Conservation (phyloP, 768 basidiomycete species). For the Lactifluus piperatus region DNA sequence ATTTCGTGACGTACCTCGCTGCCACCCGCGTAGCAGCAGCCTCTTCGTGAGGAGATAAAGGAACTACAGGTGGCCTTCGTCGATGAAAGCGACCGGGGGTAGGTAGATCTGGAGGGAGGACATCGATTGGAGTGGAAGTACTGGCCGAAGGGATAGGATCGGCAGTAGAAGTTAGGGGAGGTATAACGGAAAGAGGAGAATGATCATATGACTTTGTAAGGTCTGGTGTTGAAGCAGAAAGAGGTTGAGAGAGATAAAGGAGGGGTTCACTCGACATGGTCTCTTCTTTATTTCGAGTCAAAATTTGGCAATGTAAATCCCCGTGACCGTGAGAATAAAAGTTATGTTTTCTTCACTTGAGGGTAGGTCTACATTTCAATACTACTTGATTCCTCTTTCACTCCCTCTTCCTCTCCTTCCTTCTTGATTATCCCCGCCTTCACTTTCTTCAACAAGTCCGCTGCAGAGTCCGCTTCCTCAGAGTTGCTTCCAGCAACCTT, state of each 20-base stretch:
- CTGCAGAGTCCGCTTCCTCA: slow-evolving; percentile 18
- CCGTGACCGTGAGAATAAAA: slow-evolving; percentile 25
- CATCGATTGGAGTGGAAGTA: slow-evolving; percentile 2
- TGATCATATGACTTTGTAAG: neutral
- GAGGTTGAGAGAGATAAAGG: slow-evolving; percentile 13
- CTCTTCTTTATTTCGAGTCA: slow-evolving; percentile 24
- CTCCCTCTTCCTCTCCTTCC: neutral
- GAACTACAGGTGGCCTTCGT: slow-evolving; percentile 7
- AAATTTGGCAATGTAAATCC: slow-evolving; percentile 23
- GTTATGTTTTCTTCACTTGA: neutral
- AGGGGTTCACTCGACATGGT: slow-evolving; percentile 16
- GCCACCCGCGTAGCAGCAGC: slow-evolving; percentile 12
- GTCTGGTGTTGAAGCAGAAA: slow-evolving; percentile 6
- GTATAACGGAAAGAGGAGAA: neutral
- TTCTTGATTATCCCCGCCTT: slow-evolving; percentile 14
- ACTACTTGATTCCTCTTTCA: neutral
- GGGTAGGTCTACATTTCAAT: slow-evolving; percentile 19
- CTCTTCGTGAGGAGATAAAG: slow-evolving; percentile 14
- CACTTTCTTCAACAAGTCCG: slow-evolving; percentile 20
- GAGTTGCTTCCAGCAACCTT: slow-evolving; percentile 32
- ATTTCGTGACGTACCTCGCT: slow-evolving; percentile 7
- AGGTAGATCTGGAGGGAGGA: neutral
- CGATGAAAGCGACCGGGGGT: neutral
- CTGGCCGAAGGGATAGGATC: slow-evolving; percentile 7
- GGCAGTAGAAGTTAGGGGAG: neutral